Evolutionary conservation across 345 rosid genomes (phyloP).

Genomic region (Noccaea caerulescens): DNA sequence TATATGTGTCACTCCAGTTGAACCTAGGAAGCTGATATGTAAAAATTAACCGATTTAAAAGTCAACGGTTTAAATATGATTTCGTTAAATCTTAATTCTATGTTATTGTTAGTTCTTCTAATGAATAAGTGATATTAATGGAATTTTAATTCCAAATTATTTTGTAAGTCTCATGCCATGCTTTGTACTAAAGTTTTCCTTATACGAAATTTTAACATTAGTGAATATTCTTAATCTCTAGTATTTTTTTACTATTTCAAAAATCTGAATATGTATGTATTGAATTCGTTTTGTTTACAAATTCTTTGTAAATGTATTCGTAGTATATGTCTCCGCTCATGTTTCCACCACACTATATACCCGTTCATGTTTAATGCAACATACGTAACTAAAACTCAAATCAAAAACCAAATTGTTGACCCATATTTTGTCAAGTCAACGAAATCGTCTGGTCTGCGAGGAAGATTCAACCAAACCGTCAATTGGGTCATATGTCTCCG

Average conservation of each 20-base stretch:
- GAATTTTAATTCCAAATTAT: not conserved
- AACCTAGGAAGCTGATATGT: too few species aligned
- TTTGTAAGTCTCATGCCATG: not conserved
- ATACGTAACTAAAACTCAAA: not conserved
- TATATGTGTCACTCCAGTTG: not conserved
- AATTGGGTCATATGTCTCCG: constrained; percentile 8
- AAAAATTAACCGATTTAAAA: not conserved
- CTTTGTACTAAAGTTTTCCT: not conserved
- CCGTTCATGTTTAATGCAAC: not conserved
- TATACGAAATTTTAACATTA: not conserved
- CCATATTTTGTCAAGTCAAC: constrained; percentile 17
- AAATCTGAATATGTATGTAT: not conserved
- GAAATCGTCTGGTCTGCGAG: constrained; percentile 18
- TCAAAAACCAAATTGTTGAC: constrained; percentile 12
- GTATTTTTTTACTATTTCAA: not conserved
- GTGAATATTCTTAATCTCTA: not conserved
- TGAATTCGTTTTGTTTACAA: not conserved
- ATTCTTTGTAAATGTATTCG: not conserved
- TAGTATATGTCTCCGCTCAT: not conserved
- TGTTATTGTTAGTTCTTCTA: too few species aligned
- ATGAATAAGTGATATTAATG: too few species aligned
- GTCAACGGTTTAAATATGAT: too few species aligned
- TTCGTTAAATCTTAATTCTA: too few species aligned
- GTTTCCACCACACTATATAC: not conserved
- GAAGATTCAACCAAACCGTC: constrained; percentile 38